A percentile compares a stretch with the other conserved stretches of the same genome.
phyloP scores from a whole-genome alignment of 176 grass and related monocot genomes.

The Tillandsia fasciculata region DNA sequence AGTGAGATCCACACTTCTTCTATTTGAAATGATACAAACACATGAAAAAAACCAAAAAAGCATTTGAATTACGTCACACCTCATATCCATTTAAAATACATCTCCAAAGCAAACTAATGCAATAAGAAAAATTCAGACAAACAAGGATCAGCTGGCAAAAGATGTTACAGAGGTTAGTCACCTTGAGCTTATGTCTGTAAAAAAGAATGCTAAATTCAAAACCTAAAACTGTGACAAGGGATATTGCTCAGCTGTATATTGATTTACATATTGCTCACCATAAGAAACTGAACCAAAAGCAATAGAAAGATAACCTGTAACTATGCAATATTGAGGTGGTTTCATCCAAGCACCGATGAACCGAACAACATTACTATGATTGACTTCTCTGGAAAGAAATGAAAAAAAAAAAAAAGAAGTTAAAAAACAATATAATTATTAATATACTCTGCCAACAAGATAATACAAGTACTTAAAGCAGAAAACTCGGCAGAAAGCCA shows the following conservation, averaged over 20 bases:
- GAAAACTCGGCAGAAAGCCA: background rate
- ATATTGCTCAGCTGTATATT: no score
- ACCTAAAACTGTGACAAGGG: no score
- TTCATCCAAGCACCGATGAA: slow-evolving; percentile 97
- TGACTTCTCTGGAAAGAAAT: slow-evolving; percentile 74
- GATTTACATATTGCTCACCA: background rate
- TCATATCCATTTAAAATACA: no score
- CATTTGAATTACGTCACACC: no score
- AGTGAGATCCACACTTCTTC: no score
- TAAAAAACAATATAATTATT: slow-evolving; percentile 3
- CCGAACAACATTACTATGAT: slow-evolving; percentile 91
- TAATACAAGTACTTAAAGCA: background rate
- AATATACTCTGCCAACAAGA: background rate
- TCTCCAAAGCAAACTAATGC: no score
- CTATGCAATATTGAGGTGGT: slow-evolving; percentile 77
- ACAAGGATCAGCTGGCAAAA: no score
- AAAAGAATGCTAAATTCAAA: background rate
- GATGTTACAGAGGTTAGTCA: no score
- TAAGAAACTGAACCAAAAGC: background rate
- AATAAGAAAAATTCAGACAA: no score
- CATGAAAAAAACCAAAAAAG: no score
- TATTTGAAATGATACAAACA: no score
- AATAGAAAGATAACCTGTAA: slow-evolving; percentile 62
- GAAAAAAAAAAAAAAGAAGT: slow-evolving; percentile 11
- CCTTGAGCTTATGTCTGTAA: background rate